Conservation (phyloP, 2,329 filamentous ascomycete genomes). For the Ambrosiella cleistominuta region DNA sequence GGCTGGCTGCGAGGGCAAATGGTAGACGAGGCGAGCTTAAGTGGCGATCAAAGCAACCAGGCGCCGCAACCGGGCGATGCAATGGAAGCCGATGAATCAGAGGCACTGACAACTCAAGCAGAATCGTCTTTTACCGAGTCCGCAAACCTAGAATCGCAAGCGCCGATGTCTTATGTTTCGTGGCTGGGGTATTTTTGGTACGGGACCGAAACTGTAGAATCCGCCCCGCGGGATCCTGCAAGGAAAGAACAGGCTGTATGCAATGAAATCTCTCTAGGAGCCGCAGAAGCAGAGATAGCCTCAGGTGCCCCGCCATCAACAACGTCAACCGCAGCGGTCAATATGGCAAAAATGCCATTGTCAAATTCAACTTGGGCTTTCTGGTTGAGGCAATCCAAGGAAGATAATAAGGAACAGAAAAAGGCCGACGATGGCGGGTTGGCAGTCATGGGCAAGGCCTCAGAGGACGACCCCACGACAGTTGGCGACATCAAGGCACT, state of each 20-base stretch:
- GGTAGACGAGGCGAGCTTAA: no score
- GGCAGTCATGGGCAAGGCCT: conserved; percentile 38
- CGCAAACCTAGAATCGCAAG: no score
- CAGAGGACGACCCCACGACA: conserved; percentile 35
- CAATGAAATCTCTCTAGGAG: neutral
- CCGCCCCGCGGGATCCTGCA: no score
- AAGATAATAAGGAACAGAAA: conserved; percentile 14
- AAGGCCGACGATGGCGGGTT: conserved; percentile 29
- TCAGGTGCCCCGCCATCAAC: neutral
- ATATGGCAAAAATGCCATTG: conserved; percentile 16
- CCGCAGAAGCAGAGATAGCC: neutral
- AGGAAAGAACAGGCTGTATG: no score
- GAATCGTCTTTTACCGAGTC: neutral
- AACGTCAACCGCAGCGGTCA: no score
- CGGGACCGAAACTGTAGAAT: no score
- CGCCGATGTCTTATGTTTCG: no score
- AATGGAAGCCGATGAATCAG: neutral
- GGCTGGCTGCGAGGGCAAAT: conserved; percentile 28
- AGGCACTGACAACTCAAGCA: neutral
- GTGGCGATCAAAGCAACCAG: no score
- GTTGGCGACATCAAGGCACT: conserved; percentile 17
- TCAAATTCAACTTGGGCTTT: conserved; percentile 61
- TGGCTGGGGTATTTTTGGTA: no score
- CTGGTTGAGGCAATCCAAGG: conserved; percentile 46
- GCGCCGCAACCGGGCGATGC: no score